Percentiles rank a stretch among this genome's conserved stretches.
These are phyloP conservation scores for Agastache rugosa DNA, from an alignment of 257 asterid genomes.

Conservation along the genomic window DNA sequence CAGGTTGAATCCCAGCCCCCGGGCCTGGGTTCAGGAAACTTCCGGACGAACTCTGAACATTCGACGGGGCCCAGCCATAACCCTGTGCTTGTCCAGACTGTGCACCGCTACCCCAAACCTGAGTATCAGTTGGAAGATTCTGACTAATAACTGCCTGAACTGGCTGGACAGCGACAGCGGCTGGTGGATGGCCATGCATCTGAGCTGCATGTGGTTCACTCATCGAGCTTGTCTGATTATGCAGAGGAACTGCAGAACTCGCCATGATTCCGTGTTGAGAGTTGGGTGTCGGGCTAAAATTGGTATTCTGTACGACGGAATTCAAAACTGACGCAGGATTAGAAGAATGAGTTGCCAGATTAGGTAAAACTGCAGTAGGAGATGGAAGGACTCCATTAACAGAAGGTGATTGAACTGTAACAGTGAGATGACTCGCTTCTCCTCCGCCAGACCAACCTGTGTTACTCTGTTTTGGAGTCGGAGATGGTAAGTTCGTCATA, in stretches of 20 bases:
- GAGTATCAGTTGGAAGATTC: conserved; percentile 54
- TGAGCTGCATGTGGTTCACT: conserved; percentile 52
- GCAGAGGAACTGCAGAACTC: conserved; percentile 45
- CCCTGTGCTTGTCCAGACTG: conserved; percentile 55
- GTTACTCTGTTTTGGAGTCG: conserved; percentile 68
- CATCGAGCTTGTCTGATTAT: conserved; percentile 38
- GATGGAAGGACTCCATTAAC: conserved; percentile 50
- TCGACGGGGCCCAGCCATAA: conserved; percentile 60
- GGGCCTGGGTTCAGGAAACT: conserved; percentile 55
- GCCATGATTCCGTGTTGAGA: conserved; percentile 49
- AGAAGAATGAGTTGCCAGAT: conserved; percentile 45
- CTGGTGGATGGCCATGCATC: conserved; percentile 48
- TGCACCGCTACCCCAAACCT: conserved; percentile 47
- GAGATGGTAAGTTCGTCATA: conserved; percentile 68
- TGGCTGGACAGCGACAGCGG: conserved; percentile 39
- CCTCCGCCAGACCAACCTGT: conserved; percentile 44
- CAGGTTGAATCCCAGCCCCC: conserved; percentile 57
- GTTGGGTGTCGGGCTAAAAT: conserved; percentile 56
- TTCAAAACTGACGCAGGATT: conserved; percentile 50
- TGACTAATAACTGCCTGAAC: conserved; percentile 51
- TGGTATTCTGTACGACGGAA: conserved; percentile 50
- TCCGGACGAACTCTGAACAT: conserved; percentile 57
- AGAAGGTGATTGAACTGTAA: conserved; percentile 43
- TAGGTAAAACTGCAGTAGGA: conserved; percentile 54
- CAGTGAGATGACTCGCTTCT: conserved; percentile 46